Base-by-base conservation (phyloP, 75 land plant species). In the Pseudotsuga menziesii region DNA sequence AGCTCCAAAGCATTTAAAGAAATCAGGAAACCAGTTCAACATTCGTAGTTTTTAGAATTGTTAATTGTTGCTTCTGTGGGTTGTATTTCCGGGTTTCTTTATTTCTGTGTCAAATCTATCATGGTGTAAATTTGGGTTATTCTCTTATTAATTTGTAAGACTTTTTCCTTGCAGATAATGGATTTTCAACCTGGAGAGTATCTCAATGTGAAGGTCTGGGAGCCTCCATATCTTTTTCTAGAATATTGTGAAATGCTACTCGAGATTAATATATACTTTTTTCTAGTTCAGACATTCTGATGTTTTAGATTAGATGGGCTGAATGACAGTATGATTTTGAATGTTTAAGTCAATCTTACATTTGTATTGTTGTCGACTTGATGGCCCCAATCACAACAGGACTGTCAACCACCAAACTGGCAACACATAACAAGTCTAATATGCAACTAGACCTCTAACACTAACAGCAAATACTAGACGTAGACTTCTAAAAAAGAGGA, bases 161-260 rank as follows among this genome's bases (percentile, higher is more conserved):
- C 7, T 13, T 63, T 35, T 35, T 55, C 76, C 56, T 48, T 82
- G 70, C 88, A 97, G 99, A 88, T 97, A 58, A 94, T 94, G 99
- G 99, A 97, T 91, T 97, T 97, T 75, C 93, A 92, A 72, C 98
- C 99, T 58, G 99, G 99, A 66, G 99, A 97, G 73, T 97, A 81
- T 81, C 87, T 97, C 57, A 97, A 97, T 83, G 99, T 97, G 44
- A 97, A 97, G 97, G 99, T 90, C 74, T 60, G 81, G 20, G 56
- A 44, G 16, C 35, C 69, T 19, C 9, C 14, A 69, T 36, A 69
- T 41, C 11, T 3, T 69, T 69, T 69, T 69, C 25, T 69, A 8
- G 52, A 69, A 69, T 39, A 44, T 39, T 39, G 48, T 69, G 72
- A 69, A 39, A 69, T 39, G 11, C n/a, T 25, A 41, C 20, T 41